Conservation (phyloP, 441 rosid species). For the Populus hybrid region DNA sequence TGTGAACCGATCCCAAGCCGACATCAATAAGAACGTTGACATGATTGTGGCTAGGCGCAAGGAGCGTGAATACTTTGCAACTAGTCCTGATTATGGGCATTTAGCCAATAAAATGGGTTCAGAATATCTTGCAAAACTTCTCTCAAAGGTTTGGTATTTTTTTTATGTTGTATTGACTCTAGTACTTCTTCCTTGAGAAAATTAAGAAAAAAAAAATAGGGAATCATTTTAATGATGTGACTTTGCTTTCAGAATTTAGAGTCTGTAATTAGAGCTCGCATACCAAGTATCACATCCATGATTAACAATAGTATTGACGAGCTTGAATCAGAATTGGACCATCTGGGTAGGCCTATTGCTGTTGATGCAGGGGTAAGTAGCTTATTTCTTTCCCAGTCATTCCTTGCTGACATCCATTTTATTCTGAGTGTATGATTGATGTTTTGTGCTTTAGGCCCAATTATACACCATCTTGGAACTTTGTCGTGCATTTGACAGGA, state of each 20-base stretch:
- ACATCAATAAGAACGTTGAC: too few relatives aligned
- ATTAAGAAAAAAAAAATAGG: not conserved
- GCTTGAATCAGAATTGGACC: constrained; percentile 86
- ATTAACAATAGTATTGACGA: constrained; percentile 93
- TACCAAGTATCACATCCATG: constrained; percentile 85
- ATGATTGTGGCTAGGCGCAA: too few relatives aligned
- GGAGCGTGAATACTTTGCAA: too few relatives aligned
- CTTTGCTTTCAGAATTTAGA: constrained; percentile 69
- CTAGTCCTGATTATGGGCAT: too few relatives aligned
- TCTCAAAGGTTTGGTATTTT: constrained; percentile 44
- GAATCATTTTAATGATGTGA: constrained; percentile 12
- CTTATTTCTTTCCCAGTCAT: not conserved
- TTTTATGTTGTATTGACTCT: not conserved
- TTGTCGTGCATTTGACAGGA: constrained; percentile 85
- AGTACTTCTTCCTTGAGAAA: not conserved
- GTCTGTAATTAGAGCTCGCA: constrained; percentile 75
- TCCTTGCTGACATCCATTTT: constrained; percentile 4
- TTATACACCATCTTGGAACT: constrained; percentile 80
- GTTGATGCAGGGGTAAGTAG: constrained; percentile 87
- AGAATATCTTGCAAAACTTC: too few relatives aligned
- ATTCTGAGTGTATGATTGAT: constrained; percentile 4
- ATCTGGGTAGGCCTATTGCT: constrained; percentile 87
- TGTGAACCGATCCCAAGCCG: constrained; percentile 90
- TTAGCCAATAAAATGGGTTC: too few relatives aligned
- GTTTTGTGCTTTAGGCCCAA: constrained; percentile 55